Evolutionary conservation across 257 asterid genomes (phyloP), one percentile per base, ranked within the genome.

Genomic region (Hygrophila difformis): DNA sequence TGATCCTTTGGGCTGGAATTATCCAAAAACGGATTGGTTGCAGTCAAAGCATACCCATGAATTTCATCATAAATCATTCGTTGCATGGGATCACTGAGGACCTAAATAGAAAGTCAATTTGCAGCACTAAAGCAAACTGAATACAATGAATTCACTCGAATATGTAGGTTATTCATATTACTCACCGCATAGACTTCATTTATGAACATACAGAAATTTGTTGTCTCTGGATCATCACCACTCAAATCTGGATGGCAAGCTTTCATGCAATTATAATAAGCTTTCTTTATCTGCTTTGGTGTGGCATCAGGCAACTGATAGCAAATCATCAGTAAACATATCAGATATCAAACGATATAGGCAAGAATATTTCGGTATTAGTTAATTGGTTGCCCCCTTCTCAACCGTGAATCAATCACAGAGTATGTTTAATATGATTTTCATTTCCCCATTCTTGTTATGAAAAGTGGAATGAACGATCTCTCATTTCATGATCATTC

Each of bases 241-340:
- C 93, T 82, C 71, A 91, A 62, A 67, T 91, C 99, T 50, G 99
- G 99, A 74, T 91, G 99, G 74, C 99, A 91, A 49, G 92, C 21
- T 82, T 91, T 86, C 99, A 91, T 91, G 79, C 99, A 91, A 72
- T 71, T 78, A 44, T 91, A 80, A 38, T 91, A 91, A n/a, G 99
- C 99, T 55, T 80, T 86, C 74, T 91, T 91, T 51, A 91, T 75
- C 69, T 91, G 87, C 63, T 69, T 79, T 7, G 84, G 87, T n/a
- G 99, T 72, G 39, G 99, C 93, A 56, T 91, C 95, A 0, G 99
- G 88, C 64, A 80, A 88, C 99, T 91, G 72, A 43, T 37, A 40
- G 17, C 31, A 13, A 60, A 26, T 40, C 6, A 20, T 9, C 64
- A 33, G 9, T 1, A 19, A 22, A 46, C 31, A 51, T 36, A 51